phyloP scores from a whole-genome alignment of 2,329 filamentous ascomycete species.

The Hypocreales sp. region DNA sequence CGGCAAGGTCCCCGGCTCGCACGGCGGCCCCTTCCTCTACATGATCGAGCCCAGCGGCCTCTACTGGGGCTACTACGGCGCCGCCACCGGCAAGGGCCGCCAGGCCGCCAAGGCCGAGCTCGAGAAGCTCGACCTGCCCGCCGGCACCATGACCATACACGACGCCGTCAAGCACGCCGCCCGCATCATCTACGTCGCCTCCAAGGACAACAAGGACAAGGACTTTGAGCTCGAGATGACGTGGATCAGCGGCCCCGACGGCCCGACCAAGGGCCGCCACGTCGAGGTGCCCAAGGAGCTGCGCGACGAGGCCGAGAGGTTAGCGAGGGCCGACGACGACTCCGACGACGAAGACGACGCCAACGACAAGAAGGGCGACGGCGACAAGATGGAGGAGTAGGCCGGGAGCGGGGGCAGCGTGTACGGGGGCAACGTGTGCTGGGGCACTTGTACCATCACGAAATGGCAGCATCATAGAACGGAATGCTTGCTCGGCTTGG shows the following conservation, averaged over 20 bases:
- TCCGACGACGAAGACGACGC: conserved; percentile 69
- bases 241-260: conserved; percentile 77
- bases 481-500: no score
- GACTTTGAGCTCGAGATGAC: conserved; percentile 99
- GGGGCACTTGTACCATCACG: no score
- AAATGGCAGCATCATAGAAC: no score
- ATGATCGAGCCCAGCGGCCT: conserved; percentile 97
- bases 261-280: conserved; percentile 84
- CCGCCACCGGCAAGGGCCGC: conserved; percentile 89
- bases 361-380: conserved; percentile 37
- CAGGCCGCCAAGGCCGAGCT: conserved; percentile 96
- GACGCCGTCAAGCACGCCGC: conserved; percentile 94
- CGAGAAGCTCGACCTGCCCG: conserved; percentile 85
- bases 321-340: conserved; percentile 82
- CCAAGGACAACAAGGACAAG: conserved; percentile 99
- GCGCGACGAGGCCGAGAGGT: conserved; percentile 77
- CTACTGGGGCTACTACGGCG: conserved; percentile 99
- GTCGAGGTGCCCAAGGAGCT: conserved; percentile 86
- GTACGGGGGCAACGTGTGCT: no score
- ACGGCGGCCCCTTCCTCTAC: conserved; percentile 86
- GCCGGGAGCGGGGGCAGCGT: no score
- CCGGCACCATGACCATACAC: conserved; percentile 59
- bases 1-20: conserved; percentile 59
- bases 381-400: conserved; percentile 86
- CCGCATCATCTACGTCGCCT: conserved; percentile 90